phyloP scores from a whole-genome alignment of 768 basidiomycete species.

The Dentipellis sp. region DNA sequence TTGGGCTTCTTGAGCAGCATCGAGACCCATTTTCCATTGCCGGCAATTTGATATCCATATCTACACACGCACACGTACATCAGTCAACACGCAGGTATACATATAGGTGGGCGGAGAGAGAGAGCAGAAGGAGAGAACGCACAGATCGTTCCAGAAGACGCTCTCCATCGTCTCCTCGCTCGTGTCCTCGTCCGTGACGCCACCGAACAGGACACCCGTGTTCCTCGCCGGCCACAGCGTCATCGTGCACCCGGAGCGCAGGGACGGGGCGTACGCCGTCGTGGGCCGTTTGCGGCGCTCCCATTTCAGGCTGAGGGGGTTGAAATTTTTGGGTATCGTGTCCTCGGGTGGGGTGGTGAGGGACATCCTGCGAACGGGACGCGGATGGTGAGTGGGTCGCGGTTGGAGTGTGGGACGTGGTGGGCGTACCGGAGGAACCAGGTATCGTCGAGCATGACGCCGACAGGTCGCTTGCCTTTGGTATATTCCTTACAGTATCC shows the following conservation, averaged over 20 bases:
- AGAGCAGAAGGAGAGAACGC: conserved; percentile 15
- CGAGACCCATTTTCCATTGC: conserved; percentile 72
- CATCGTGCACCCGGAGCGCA: conserved; percentile 85
- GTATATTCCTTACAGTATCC: conserved; percentile 88
- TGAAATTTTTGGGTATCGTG: conserved; percentile 24
- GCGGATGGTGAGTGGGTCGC: background rate
- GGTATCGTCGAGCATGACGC: conserved; percentile 84
- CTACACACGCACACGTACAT: conserved; percentile 25
- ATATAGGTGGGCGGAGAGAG: too few relatives aligned
- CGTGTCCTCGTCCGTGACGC: conserved; percentile 80
- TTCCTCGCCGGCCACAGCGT: conserved; percentile 59
- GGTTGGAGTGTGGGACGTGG: background rate
- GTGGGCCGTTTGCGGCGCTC: conserved; percentile 68
- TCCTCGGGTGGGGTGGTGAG: conserved; percentile 15
- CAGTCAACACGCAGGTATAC: background rate
- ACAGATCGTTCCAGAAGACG: conserved; percentile 85
- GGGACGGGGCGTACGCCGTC: conserved; percentile 59
- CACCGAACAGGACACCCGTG: conserved; percentile 79
- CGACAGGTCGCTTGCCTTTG: conserved; percentile 78
- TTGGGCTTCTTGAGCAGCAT: conserved; percentile 64
- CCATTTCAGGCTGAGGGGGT: conserved; percentile 64
- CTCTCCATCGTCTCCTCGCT: conserved; percentile 80
- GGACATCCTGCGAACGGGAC: conserved; percentile 21
- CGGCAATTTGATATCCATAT: conserved; percentile 67
- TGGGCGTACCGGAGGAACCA: conserved; percentile 68